Base-by-base conservation (phyloP, 345 rosid species). In the Brassica nigra region DNA sequence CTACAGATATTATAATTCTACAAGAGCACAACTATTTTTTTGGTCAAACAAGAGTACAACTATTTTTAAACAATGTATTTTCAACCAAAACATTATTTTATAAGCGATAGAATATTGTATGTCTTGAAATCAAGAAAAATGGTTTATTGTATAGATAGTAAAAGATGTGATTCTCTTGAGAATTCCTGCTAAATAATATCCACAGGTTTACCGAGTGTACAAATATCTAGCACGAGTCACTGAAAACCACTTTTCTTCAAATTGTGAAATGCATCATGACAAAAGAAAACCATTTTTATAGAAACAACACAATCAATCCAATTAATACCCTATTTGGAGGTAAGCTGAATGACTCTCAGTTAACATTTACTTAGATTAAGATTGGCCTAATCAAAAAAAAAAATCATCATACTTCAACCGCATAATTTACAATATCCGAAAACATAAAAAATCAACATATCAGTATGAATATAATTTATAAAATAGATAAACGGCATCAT, bases 171-270 rank as follows among this genome's bases (percentile, higher is more conserved):
- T 54, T 33, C 5, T 31, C 12, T 20, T 14, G 16, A 65, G 11
- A 36, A 27, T 10, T 66, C 39, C 8, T 27, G 58, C 55, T 15
- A 54, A 54, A 54, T 36, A 54, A 52, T 55, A 57, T 20, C 39
- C 49, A 9, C 55, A 62, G 70, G 62, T 44, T 8, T 62, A 62
- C 14, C 65, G 66, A 70, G 30, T 64, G 71, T 4, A 70, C 76
- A 77, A 70, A 33, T 70, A 70, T 27, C 66, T 34, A 70, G 66
- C 66, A 70, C 57, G 12, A 64, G 27, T 55, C 81, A 70, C 66
- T 63, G 4, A 61, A 8, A 64, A 61, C 8, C 14, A 14, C 2
- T 34, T 7, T 44, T 62, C 15, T 11, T 29, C 16, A 5, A 14
- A 5, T 14, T 3, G 3, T 2, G 27, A 49, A 70, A 49, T 77